Evolutionary conservation across 2,329 filamentous ascomycete genomes (phyloP).

Genomic region (Claviceps pusilla): DNA sequence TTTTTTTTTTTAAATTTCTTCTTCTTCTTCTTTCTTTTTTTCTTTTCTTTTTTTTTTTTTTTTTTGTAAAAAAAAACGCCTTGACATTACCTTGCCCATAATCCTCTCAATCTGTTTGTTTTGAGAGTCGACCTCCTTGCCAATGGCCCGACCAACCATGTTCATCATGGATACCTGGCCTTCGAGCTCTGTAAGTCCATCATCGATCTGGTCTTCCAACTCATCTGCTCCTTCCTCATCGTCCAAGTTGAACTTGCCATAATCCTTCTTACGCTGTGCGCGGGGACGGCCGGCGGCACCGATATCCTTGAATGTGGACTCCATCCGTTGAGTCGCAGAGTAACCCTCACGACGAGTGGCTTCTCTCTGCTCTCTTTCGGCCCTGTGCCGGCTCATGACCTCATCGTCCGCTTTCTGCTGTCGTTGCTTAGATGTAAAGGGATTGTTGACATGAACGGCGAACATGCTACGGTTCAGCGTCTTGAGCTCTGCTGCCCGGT

Average conservation of each 20-base stretch:
- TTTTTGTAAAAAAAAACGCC: no score
- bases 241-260: conserved; percentile 60
- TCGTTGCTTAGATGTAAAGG: conserved; percentile 57
- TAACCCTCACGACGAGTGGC: conserved; percentile 40
- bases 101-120: conserved; percentile 64
- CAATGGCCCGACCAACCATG: conserved; percentile 56
- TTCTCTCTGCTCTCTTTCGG: conserved; percentile 51
- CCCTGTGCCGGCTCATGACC: conserved; percentile 52
- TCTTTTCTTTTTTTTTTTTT: no score
- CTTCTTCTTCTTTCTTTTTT: no score
- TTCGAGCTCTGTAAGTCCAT: conserved; percentile 48
- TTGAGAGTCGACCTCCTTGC: conserved; percentile 59
- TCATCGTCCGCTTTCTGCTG: conserved; percentile 50
- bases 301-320: conserved; percentile 31
- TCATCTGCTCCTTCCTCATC: conserved; percentile 38
- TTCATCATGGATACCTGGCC: conserved; percentile 58
- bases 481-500: conserved; percentile 70
- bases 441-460: conserved; percentile 62
- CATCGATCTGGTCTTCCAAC: conserved; percentile 40
- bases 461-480: conserved; percentile 85
- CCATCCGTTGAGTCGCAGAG: conserved; percentile 37
- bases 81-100: conserved; percentile 50
- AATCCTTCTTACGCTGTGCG: conserved; percentile 25
- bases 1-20: no score
- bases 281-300: conserved; percentile 13